These are phyloP conservation scores for Solanum aculeatissimum DNA, from an alignment of 305 asterid genomes.

Conservation along the genomic window DNA sequence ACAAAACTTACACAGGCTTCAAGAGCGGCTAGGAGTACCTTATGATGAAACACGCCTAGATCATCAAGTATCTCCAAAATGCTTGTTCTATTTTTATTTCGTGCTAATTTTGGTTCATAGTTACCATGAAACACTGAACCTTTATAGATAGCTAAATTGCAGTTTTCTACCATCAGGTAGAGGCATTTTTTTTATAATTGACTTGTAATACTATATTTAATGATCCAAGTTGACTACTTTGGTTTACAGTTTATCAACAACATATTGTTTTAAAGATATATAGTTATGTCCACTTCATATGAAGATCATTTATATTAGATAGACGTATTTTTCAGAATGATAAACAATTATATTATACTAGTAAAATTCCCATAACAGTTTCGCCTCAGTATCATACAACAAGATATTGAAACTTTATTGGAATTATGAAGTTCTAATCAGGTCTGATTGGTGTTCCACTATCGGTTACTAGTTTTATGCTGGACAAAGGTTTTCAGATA, in stretches of 20 bases:
- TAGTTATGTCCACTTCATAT: neutral
- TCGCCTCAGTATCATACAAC: neutral
- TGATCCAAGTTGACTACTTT: neutral
- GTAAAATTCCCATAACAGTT: neutral
- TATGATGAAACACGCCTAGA: conserved; percentile 62
- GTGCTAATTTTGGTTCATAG: neutral
- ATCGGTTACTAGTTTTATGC: neutral
- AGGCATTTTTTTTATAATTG: neutral
- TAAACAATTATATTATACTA: neutral
- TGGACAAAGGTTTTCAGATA: neutral
- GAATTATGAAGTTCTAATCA: neutral
- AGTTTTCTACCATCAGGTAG: neutral
- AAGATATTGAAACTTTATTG: neutral
- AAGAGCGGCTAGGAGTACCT: conserved; percentile 67
- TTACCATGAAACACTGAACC: neutral
- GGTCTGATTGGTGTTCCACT: neutral
- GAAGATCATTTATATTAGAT: neutral
- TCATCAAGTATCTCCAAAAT: conserved; percentile 52
- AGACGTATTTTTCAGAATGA: neutral
- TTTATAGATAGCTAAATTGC: neutral
- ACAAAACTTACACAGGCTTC: conserved; percentile 58
- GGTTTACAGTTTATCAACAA: neutral
- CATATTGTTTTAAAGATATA: neutral
- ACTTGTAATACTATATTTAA: neutral
- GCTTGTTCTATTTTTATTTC: conserved; percentile 4